Evolutionary conservation across 352 stramenopile species (phyloP), one percentile per base, ranked within the genome.

Genomic region (Phytophthora citrophthora): DNA sequence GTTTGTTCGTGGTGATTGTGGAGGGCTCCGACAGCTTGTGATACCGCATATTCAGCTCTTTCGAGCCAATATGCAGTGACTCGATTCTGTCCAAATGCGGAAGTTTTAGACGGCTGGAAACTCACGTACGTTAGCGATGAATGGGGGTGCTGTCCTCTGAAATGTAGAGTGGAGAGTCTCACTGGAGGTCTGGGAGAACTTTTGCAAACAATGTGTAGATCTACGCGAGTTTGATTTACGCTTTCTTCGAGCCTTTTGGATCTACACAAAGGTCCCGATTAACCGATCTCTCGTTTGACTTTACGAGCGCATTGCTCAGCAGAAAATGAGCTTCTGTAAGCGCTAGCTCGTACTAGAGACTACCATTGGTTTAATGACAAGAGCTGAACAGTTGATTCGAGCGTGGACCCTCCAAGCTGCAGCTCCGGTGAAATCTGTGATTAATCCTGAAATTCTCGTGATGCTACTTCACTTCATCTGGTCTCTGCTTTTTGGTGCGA

Each of bases 161-260:
- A 69, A 86, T 45, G 79, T 86, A 59, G 70, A 86, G 50, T 88
- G 1, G 60, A n/a, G n/a, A n/a, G n/a, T n/a, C n/a, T n/a, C n/a
- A n/a, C n/a, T n/a, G n/a, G n/a, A n/a, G n/a, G n/a, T 64, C 13
- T 89, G 79, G 79, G 62, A 74, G 26, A 47, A 47, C 12, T 89
- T 89, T 34, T 83, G 73, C 45, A 46, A 24, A 4, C 62, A 57
- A 8, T 87, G 79, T 23, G 54, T 61, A 7, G 38, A 76, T 6
- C 45, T 89, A 29, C 70, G 69, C 2, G 77, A 87, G 61, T 89
- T 89, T 59, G 86, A 87, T 54, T 86, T 77, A 87, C 16, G 64
- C 56, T 0, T 89, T 86, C 53, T 71, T 89, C 13, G 53, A 64
- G 13, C 65, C 76, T 13, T 89, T 89, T 26, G 75, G 74, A 1